phyloP scores from a whole-genome alignment of 306 rosid species.

The Ochetophila trinervis region DNA sequence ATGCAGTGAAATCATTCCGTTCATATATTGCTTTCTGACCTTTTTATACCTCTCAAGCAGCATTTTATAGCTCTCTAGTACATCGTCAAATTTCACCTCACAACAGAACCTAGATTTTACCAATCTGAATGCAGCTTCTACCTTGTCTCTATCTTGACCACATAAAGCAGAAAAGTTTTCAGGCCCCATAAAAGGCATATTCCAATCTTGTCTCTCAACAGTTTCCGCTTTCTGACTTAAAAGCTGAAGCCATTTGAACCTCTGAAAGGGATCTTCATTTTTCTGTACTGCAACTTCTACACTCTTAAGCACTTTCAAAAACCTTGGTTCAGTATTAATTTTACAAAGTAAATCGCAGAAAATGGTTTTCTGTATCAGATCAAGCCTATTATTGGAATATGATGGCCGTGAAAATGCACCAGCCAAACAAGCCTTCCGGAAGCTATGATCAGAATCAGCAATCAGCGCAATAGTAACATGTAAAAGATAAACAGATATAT shows the following conservation, averaged over 20 bases:
- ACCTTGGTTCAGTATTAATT: constrained; percentile 39
- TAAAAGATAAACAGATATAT: constrained; percentile 43
- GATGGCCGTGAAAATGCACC: constrained; percentile 41
- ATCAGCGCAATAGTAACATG: constrained; percentile 62
- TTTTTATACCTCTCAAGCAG: constrained; percentile 61
- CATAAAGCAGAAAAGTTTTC: constrained; percentile 33
- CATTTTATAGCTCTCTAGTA: constrained; percentile 40
- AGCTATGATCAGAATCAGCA: constrained; percentile 47
- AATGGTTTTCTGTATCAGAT: constrained; percentile 36
- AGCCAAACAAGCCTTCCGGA: constrained; percentile 77
- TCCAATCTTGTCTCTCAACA: constrained; percentile 23
- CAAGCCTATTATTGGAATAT: constrained; percentile 36
- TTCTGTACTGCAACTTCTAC: constrained; percentile 50
- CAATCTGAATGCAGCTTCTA: constrained; percentile 49
- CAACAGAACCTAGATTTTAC: constrained; percentile 62
- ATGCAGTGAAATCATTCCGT: constrained; percentile 78
- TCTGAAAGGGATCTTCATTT: constrained; percentile 64
- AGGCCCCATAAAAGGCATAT: constrained; percentile 33
- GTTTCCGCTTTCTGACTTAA: constrained; percentile 34
- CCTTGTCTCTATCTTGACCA: constrained; percentile 36
- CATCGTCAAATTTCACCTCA: constrained; percentile 56
- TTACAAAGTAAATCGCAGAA: constrained; percentile 51
- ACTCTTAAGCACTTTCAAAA: constrained; percentile 46
- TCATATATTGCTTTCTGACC: constrained; percentile 63
- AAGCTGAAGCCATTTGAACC: constrained; percentile 56